phyloP scores from a whole-genome alignment of 495 filamentous ascomycete genomes.

The Talaromyces ruber region DNA sequence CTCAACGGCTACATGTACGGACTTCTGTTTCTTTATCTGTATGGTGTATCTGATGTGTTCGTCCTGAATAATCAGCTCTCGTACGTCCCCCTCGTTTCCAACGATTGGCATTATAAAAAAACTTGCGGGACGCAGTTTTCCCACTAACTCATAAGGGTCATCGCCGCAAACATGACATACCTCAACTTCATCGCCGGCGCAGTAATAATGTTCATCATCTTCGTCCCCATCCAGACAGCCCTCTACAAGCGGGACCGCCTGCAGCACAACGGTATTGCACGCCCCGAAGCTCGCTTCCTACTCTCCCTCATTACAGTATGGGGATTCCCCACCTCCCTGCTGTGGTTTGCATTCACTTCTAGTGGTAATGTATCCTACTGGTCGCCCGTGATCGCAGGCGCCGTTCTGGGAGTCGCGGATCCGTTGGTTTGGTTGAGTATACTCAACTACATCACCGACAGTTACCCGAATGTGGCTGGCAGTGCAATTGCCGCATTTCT shows the following conservation, averaged over 20 bases:
- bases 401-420: slow-evolving; percentile 23
- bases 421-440: slow-evolving; percentile 27
- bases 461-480: slow-evolving; percentile 28
- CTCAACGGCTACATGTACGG: slow-evolving; percentile 30
- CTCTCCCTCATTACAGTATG: slow-evolving; percentile 24
- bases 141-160: slow-evolving; percentile 12
- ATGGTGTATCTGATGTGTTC: slow-evolving; percentile 30
- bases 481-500: slow-evolving; percentile 30
- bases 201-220: slow-evolving; percentile 21
- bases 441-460: slow-evolving; percentile 30
- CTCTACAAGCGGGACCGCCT: slow-evolving; percentile 23
- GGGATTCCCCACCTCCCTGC: slow-evolving; percentile 25
- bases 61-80: slow-evolving; percentile 26
- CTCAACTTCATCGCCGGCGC: slow-evolving; percentile 30
- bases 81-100: slow-evolving; percentile 9
- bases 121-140: neutral
- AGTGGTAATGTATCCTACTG: slow-evolving; percentile 26
- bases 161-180: slow-evolving; percentile 26
- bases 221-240: slow-evolving; percentile 27
- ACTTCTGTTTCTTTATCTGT: slow-evolving; percentile 24
- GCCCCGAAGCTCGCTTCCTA: slow-evolving; percentile 30
- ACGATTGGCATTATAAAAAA: neutral
- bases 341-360: slow-evolving; percentile 30
- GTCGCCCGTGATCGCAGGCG: slow-evolving; percentile 25
- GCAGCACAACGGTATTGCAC: slow-evolving; percentile 15